Conservation (phyloP, 805 yeast genomes). For the Sugiyamaella marilandica region DNA sequence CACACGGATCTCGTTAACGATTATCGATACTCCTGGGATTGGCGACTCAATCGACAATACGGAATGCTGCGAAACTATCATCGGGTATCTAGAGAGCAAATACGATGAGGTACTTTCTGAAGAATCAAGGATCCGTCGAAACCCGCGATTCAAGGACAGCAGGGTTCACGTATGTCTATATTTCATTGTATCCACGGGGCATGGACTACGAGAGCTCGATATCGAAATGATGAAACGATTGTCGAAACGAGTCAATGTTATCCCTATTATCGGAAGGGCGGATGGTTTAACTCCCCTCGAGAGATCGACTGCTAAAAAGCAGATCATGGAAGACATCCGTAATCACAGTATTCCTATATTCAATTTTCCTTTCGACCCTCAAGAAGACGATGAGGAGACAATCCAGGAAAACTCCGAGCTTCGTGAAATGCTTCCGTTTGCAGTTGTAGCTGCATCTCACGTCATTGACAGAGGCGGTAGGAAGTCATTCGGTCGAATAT, state of each 20-base stretch:
- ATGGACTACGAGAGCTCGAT: slow-evolving; percentile 62
- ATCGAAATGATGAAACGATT: slow-evolving; percentile 64
- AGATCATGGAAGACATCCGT: slow-evolving; percentile 53
- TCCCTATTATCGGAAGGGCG: slow-evolving; percentile 78
- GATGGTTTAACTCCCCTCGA: slow-evolving; percentile 73
- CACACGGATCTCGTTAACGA: slow-evolving; percentile 46
- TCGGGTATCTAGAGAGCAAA: slow-evolving; percentile 61
- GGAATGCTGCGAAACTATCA: slow-evolving; percentile 44
- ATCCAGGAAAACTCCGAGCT: slow-evolving; percentile 35
- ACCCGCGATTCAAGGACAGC: slow-evolving; percentile 64
- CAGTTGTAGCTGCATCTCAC: slow-evolving; percentile 37
- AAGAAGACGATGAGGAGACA: slow-evolving; percentile 45
- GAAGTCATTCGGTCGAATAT: slow-evolving; percentile 43
- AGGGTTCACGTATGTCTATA: slow-evolving; percentile 76
- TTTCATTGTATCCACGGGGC: slow-evolving; percentile 61
- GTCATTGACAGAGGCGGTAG: slow-evolving; percentile 28
- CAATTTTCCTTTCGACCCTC: slow-evolving; percentile 66
- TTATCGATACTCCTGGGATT: slow-evolving; percentile 67
- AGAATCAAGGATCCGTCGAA: slow-evolving; percentile 68
- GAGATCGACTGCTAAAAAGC: slow-evolving; percentile 46
- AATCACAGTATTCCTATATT: slow-evolving; percentile 59
- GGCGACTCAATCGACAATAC: slow-evolving; percentile 62
- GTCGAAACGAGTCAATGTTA: slow-evolving; percentile 69
- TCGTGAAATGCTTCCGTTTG: slow-evolving; percentile 52
- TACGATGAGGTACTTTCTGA: slow-evolving; percentile 69